Evolutionary conservation across 257 asterid species (phyloP), one percentile per base, ranked within the genome.

Genomic region (Eustoma russellianum): DNA sequence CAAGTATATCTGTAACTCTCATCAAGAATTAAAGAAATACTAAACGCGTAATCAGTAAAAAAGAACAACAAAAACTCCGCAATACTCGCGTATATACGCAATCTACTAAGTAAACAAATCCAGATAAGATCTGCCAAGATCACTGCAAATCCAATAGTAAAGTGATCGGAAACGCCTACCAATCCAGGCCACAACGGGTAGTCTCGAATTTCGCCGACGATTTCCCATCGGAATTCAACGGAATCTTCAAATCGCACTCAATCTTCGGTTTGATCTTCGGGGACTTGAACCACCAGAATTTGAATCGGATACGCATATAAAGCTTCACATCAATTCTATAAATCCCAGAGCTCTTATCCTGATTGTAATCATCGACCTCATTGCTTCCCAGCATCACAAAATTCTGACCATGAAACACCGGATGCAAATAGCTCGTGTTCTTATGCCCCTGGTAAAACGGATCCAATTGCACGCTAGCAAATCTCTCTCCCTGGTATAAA

Each of bases 381-480:
- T 53, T 41, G 19, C 17, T 35, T 15, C 82, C 81, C 41, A 79
- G 77, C 13, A 6, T 5, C n/a, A 76, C 54, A 19, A 68, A 0
- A 1, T 67, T 65, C 64, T 62, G 57, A 5, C 93, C 85, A 15
- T 19, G 67, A 74, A 88, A 75, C 30, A 62, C 76, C 2, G 80
- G 55, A 11, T 14, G 67, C 59, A 77, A 13, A 1, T 41, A 38
- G 12, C 50, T 64, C 0, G 88, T 88, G 45, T 60, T 85, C 75
- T 82, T 85, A 52, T 59, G 73, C 3, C 80, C 82, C 57, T 88
- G 97, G 53, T 78, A 75, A 71, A 88, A 88, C 24, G 69, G 63
- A 18, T 24, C 66, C 76, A 82, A 7, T 0, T 44, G 24, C 10
- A 61, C 53, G 60, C 60, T 55, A 6, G 16, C 8, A 54, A 86